Evolutionary conservation across 768 basidiomycete species (phyloP).

Genomic region (Termitomyces sp.): DNA sequence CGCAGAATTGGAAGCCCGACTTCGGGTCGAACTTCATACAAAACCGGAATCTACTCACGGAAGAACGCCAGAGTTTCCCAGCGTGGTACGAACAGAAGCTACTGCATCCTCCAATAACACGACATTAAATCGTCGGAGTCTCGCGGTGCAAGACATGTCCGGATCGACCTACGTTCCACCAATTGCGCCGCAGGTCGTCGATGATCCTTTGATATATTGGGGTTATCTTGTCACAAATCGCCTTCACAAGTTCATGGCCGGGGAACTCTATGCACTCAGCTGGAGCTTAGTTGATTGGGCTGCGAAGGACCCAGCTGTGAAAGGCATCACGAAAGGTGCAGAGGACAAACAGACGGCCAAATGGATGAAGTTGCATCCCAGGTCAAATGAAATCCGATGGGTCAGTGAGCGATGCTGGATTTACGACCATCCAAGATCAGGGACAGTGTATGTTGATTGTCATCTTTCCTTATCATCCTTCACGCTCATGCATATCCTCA

Average conservation of each 20-base stretch:
- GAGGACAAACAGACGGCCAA: constrained; percentile 93
- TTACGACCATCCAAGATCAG: constrained; percentile 93
- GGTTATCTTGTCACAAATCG: constrained; percentile 86
- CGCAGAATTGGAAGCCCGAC: constrained; percentile 85
- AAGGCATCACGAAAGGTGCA: constrained; percentile 64
- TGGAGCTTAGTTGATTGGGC: constrained; percentile 87
- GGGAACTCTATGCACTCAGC: constrained; percentile 87
- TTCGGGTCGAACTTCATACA: constrained; percentile 69
- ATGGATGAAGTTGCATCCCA: constrained; percentile 89
- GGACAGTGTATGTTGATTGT: constrained; percentile 69
- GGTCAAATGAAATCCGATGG: constrained; percentile 78
- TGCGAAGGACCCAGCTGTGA: constrained; percentile 65
- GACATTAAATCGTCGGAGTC: not conserved
- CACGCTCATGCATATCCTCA: not conserved
- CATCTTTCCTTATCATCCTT: constrained; percentile 3
- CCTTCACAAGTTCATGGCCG: constrained; percentile 90
- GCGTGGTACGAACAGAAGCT: constrained; percentile 4
- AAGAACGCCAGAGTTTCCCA: constrained; percentile 10
- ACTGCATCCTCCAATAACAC: constrained; percentile 3
- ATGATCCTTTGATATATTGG: constrained; percentile 81
- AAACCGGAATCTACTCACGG: constrained; percentile 22
- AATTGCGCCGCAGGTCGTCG: constrained; percentile 8
- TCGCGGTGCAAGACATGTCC: not conserved
- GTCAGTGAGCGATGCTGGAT: constrained; percentile 93
- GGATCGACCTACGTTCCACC: constrained; percentile 1